Base-by-base conservation (phyloP, 2,329 filamentous ascomycete genomes). In the Aspergillus bombycis region DNA sequence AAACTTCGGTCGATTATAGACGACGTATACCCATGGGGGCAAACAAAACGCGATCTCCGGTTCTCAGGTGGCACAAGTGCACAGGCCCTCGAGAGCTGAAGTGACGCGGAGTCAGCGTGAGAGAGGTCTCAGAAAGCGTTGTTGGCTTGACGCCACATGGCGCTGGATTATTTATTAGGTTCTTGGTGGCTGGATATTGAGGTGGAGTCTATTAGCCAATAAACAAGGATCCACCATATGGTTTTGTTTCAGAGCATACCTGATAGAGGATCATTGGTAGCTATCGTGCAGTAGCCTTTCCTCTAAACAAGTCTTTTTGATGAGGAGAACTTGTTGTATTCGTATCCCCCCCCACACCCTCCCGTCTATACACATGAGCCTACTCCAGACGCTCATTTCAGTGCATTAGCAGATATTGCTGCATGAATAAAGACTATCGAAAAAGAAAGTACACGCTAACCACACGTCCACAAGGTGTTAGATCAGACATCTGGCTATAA, bases 21-120 rank as follows among this genome's bases (percentile, higher is more conserved):
- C 14, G 45, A 59, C 19, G 19, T 59, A 10, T 59, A 59, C 38
- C 43, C 57, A 21, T 59, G 57, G 57, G 57, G 57, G 30, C 21
- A 16, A 32, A 53, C 28, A 10, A 53, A 34, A 34, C 26, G 50
- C 28, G 50, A 53, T 16, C 45, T 19, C 45, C 26, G 21, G 45
- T 7, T 9, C 6, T 48, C 45, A 6, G 45, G 45, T 48, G 23
- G 45, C 21, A 48, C 45, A 23, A 3, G 45, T 48, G 21, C 45
- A 48, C 43, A 46, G 43, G 21, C 45, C 45, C 5, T 16, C 11
- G 45, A 28, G 5, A 48, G 45, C 45, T 48, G 12, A 48, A 28
- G 45, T 48, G 45, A 28, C 45, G 19, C 45, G 12, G 12, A 23
- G 23, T 46, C 19, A n/a, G 38, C 38, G 19, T 2, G 19, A 41